Percentiles rank a stretch among this genome's conserved stretches.
These are phyloP conservation scores for Bryopsis sp. DNA, from an alignment of 139 green algal genomes.

Conservation along the genomic window DNA sequence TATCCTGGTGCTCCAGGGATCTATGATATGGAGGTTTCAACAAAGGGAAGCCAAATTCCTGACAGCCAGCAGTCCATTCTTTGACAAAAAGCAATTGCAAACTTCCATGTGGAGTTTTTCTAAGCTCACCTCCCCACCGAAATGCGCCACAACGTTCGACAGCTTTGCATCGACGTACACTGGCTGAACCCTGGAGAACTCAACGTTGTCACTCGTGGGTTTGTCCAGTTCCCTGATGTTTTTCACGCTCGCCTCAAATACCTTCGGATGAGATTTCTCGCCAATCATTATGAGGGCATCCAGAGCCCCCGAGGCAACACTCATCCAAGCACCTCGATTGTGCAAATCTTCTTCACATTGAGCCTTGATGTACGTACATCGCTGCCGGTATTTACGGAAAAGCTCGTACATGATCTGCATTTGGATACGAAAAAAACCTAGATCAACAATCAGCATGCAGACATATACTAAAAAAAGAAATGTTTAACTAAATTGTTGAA, in stretches of 20 bases:
- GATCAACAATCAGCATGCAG: too few relatives aligned
- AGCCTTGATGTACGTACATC: neutral
- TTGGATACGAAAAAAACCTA: too few relatives aligned
- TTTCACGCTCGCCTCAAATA: conserved; percentile 6
- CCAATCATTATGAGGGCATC: conserved; percentile 13
- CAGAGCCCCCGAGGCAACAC: neutral
- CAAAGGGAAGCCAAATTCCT: too few relatives aligned
- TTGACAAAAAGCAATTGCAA: too few relatives aligned
- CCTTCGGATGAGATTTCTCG: conserved; percentile 2
- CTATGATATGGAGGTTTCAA: too few relatives aligned
- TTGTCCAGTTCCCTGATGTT: conserved; percentile 18
- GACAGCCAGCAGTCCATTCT: too few relatives aligned
- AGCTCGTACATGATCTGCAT: too few relatives aligned
- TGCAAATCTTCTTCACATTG: conserved; percentile 1
- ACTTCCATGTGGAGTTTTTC: neutral
- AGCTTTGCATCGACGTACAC: conserved; percentile 1
- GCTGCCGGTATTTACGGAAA: neutral
- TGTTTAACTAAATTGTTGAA: neutral
- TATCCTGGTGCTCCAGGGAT: too few relatives aligned
- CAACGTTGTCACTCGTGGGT: conserved; percentile 11
- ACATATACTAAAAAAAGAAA: neutral
- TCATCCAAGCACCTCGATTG: conserved; percentile 15
- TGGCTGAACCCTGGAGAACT: conserved; percentile 7
- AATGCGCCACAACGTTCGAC: neutral
- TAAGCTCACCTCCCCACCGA: conserved; percentile 4